Evolutionary conservation across 139 green algal genomes (phyloP), one percentile per base, ranked within the genome.

Genomic region (Chlorella sp.): DNA sequence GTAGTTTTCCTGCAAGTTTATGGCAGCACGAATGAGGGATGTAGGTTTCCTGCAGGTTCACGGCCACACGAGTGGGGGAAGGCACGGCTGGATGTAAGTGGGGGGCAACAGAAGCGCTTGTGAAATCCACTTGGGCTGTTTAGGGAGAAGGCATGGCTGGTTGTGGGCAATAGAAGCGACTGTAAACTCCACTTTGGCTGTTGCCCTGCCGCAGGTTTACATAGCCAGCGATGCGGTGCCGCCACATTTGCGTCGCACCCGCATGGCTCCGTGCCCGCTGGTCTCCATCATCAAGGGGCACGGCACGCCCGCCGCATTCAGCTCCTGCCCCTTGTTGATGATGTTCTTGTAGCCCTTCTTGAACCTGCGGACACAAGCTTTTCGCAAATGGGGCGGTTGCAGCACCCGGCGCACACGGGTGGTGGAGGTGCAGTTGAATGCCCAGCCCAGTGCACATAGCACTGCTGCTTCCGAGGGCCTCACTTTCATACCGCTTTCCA

Each of bases 261-360:
- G 92, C 84, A 98, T 90, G 5, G 97, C 97, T 8, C 97, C 97
- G 81, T 99, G 97, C 28, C 95, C 95, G 68, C 77, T 95, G 40
- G 97, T 99, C 88, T 99, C 97, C 94, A 99, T 99, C 94, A 98
- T 98, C 36, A 99, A 92, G 38, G 95, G 88, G 72, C 89, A 94
- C 58, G 95, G 90, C 62, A 90, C 89, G 32, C 96, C 95, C 60
- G 86, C 51, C 44, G 94, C 41, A 80, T 98, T 97, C 34, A 98
- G 90, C 88, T 96, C 87, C 13, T 97, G 84, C 51, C 94, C 94
- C 89, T 98, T 96, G 86, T 94, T 88, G 83, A 99, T 99, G 6
- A 99, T 95, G 86, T 99, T 99, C 88, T 98, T 97, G 92, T 99
- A 99, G 30, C 97, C 97, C 34, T 96, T 69, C 54, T 69, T 79